phyloP scores from a whole-genome alignment of 2,329 filamentous ascomycete genomes.

The Plectosphaerella sp. region DNA sequence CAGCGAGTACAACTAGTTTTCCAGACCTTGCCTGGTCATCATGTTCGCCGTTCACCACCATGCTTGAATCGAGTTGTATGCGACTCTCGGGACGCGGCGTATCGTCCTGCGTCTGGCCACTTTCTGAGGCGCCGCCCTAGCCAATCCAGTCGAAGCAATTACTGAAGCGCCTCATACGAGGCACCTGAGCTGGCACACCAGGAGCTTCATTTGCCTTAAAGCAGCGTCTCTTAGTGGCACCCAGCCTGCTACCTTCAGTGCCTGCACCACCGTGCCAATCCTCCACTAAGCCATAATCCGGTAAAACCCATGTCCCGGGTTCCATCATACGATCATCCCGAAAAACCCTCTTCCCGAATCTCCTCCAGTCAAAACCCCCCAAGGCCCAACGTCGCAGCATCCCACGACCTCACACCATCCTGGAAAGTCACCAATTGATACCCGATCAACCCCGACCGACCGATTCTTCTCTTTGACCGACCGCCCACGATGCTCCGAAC shows the following conservation, averaged over 20 bases:
- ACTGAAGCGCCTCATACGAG: not conserved
- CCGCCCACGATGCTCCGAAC: slow-evolving; percentile 49
- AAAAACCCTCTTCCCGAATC: slow-evolving; percentile 14
- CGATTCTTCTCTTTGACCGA: slow-evolving; percentile 7
- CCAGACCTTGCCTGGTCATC: no score
- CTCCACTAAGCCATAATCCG: no score
- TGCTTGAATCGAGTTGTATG: no score
- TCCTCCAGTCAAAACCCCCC: slow-evolving; percentile 4
- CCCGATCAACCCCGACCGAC: slow-evolving; percentile 11
- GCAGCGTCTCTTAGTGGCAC: no score
- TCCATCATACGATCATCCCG: slow-evolving; percentile 12
- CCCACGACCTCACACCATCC: slow-evolving; percentile 2
- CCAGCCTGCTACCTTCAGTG: no score
- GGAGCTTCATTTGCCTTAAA: not conserved
- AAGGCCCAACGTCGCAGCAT: not conserved
- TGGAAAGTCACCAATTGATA: slow-evolving; percentile 26
- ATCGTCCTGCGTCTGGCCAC: no score
- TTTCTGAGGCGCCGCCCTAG: no score
- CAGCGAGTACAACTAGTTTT: no score
- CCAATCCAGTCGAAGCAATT: not conserved
- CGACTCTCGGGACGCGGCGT: no score
- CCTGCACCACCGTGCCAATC: no score
- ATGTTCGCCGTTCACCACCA: no score
- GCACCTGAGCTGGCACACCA: no score
- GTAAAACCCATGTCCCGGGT: not conserved